Evolutionary conservation across 805 yeast genomes (phyloP).

Genomic region (Hanseniaspora clermontiae): DNA sequence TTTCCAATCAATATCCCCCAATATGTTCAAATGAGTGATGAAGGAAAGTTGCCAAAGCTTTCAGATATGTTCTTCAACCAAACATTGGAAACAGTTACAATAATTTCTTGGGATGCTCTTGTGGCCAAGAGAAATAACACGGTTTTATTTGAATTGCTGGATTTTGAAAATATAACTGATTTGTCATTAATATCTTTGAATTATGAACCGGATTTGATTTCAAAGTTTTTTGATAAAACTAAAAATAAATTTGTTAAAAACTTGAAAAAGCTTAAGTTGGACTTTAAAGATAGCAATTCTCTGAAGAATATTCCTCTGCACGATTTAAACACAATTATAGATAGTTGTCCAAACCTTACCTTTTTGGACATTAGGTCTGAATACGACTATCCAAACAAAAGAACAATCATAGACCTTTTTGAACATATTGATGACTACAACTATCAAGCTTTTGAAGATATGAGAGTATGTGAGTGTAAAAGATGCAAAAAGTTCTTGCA

Average conservation of each 20-base stretch:
- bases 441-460: not conserved
- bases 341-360: slow-evolving; percentile 27
- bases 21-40: slow-evolving; percentile 19
- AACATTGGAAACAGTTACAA: slow-evolving; percentile 28
- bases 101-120: slow-evolving; percentile 35
- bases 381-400: slow-evolving; percentile 6
- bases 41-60: slow-evolving; percentile 20
- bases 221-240: slow-evolving; percentile 25
- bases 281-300: slow-evolving; percentile 28
- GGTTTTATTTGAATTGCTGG: slow-evolving; percentile 29
- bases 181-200: slow-evolving; percentile 32
- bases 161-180: slow-evolving; percentile 29
- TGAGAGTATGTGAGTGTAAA: slow-evolving; percentile 22
- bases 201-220: slow-evolving; percentile 25
- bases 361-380: slow-evolving; percentile 32
- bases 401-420: slow-evolving; percentile 23
- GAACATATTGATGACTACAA: slow-evolving; percentile 13
- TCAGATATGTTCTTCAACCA: slow-evolving; percentile 30
- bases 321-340: slow-evolving; percentile 27
- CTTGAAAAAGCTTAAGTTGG: slow-evolving; percentile 31
- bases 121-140: slow-evolving; percentile 25
- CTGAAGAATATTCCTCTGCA: slow-evolving; percentile 27
- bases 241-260: slow-evolving; percentile 17
- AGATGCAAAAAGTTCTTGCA: slow-evolving; percentile 25
- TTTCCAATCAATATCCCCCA: slow-evolving; percentile 22